Conservation (phyloP, 2,329 filamentous ascomycete genomes). For the Xenoacremonium recifei region DNA sequence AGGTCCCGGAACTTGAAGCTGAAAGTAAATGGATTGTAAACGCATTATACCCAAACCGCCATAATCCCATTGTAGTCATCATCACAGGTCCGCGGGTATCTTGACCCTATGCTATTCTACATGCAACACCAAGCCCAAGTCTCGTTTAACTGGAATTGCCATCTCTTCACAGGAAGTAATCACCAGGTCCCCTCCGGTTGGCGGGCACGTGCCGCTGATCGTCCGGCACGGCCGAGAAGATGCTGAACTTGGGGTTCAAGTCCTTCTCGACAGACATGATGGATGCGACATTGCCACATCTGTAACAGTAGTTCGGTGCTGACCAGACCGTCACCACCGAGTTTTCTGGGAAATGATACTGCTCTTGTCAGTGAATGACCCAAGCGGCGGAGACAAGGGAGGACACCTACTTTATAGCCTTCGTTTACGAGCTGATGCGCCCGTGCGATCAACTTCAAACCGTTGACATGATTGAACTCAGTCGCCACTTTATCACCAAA, state of each 20-base stretch:
- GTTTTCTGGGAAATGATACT: conserved; percentile 93
- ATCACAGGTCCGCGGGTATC: conserved; percentile 39
- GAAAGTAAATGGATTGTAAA: conserved; percentile 15
- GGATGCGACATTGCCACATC: conserved; percentile 94
- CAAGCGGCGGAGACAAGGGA: background rate
- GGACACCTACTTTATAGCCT: conserved; percentile 77
- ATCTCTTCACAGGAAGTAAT: conserved; percentile 63
- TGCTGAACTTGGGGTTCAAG: conserved; percentile 86
- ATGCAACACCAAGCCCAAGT: conserved; percentile 30
- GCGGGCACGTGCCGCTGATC: conserved; percentile 78
- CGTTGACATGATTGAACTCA: conserved; percentile 97
- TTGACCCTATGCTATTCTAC: conserved; percentile 42
- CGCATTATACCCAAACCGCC: conserved; percentile 26
- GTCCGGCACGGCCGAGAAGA: conserved; percentile 87
- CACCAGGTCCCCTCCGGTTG: conserved; percentile 63
- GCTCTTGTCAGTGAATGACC: conserved; percentile 25
- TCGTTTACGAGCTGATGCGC: conserved; percentile 99
- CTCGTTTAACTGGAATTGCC: conserved; percentile 24
- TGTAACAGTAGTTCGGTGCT: conserved; percentile 92
- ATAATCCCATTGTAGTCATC: conserved; percentile 27
- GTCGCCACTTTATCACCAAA: conserved; percentile 97
- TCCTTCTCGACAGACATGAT: conserved; percentile 90
- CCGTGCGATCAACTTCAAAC: conserved; percentile 89
- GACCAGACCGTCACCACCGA: conserved; percentile 98
- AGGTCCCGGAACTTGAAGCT: background rate